Percentiles rank a stretch among this genome's conserved stretches.
These are phyloP conservation scores for Coemansia sp. DNA, from an alignment of 192 early-diverging fungal genomes.

Conservation along the genomic window DNA sequence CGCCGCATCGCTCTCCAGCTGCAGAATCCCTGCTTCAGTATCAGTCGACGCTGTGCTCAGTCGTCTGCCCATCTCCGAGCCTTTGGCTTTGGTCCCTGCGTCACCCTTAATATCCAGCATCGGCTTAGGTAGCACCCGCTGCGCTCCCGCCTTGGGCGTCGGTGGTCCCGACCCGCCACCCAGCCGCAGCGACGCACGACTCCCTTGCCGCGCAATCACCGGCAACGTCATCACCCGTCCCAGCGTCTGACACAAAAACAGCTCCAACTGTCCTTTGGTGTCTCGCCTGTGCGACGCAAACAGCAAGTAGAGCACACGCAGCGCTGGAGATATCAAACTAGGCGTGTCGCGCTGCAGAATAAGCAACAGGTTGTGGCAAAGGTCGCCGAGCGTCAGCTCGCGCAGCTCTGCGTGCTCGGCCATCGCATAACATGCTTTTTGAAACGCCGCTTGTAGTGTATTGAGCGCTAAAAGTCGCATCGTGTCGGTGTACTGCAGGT, in stretches of 20 bases:
- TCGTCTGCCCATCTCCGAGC: slow-evolving; percentile 10
- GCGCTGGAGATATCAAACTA: slow-evolving; percentile 30
- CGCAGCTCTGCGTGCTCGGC: slow-evolving; percentile 61
- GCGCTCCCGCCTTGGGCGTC: slow-evolving; percentile 25
- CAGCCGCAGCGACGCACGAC: slow-evolving; percentile 20
- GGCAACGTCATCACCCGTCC: slow-evolving; percentile 43
- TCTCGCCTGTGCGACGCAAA: slow-evolving; percentile 44
- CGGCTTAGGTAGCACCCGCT: slow-evolving; percentile 10
- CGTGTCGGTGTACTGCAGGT: slow-evolving; percentile 90
- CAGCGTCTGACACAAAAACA: slow-evolving; percentile 52
- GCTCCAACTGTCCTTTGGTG: slow-evolving; percentile 48
- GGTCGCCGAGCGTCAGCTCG: slow-evolving; percentile 75
- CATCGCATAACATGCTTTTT: slow-evolving; percentile 80
- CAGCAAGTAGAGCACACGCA: slow-evolving; percentile 58
- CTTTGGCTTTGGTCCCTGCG: background rate
- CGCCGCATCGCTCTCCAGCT: slow-evolving; percentile 28
- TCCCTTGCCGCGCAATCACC: slow-evolving; percentile 29
- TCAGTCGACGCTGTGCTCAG: slow-evolving; percentile 10
- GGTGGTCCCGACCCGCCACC: slow-evolving; percentile 15
- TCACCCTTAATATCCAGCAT: background rate
- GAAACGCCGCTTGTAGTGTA: slow-evolving; percentile 83
- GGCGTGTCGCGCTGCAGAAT: slow-evolving; percentile 54
- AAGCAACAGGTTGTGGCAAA: slow-evolving; percentile 84
- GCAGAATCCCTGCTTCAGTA: slow-evolving; percentile 8
- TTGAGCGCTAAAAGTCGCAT: slow-evolving; percentile 87